phyloP scores from a whole-genome alignment of 169 alveolate genomes.

The Cryptosporidium bovis region DNA sequence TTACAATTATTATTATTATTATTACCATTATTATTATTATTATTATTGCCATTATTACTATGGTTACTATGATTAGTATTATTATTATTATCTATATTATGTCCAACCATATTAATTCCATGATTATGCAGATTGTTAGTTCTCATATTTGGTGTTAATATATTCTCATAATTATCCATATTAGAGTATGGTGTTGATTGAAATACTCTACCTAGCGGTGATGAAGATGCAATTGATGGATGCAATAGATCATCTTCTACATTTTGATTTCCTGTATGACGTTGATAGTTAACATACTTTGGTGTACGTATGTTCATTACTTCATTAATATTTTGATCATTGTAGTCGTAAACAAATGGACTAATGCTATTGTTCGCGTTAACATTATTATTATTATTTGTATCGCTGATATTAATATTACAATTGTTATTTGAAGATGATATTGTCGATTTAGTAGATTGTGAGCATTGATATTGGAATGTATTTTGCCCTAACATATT shows the following conservation, averaged over 20 bases:
- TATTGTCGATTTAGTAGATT: background rate
- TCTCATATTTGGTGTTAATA: conserved; percentile 64
- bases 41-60: background rate
- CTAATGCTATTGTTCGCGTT: conserved; percentile 10
- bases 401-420: background rate
- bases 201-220: conserved; percentile 56
- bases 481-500: background rate
- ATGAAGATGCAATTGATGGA: conserved; percentile 67
- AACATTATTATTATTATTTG: conserved; percentile 17
- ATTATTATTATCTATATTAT: conserved; percentile 8
- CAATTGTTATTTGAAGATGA: background rate
- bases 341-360: conserved; percentile 49
- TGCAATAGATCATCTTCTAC: conserved; percentile 56
- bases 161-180: conserved; percentile 38
- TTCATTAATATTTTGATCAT: conserved; percentile 51
- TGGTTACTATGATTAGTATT: background rate
- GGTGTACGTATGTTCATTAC: conserved; percentile 67
- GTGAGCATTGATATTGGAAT: conserved; percentile 5
- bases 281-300: conserved; percentile 57
- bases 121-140: conserved; percentile 4
- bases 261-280: conserved; percentile 32
- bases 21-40: conserved; percentile 1
- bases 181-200: conserved; percentile 62
- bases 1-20: background rate
- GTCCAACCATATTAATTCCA: background rate